phyloP scores from a whole-genome alignment of 257 asterid species.

The Coffea canephora region DNA sequence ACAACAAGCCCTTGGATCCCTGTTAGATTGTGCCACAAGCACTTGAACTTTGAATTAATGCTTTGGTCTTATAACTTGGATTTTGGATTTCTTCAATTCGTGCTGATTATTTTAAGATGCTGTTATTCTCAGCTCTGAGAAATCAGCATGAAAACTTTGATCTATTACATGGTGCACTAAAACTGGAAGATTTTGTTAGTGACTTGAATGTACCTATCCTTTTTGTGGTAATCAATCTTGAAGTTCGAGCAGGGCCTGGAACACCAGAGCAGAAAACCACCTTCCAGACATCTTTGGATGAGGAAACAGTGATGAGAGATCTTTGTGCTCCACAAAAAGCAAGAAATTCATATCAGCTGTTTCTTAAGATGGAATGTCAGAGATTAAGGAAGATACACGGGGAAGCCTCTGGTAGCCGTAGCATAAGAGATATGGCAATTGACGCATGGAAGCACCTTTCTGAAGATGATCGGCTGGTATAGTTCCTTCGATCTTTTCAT shows the following conservation, averaged over 20 bases:
- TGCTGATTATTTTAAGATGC: conserved; percentile 2
- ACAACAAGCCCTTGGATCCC: background rate
- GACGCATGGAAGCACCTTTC: conserved; percentile 55
- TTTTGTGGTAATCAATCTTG: background rate
- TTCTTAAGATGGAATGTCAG: conserved; percentile 50
- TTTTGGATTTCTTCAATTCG: background rate
- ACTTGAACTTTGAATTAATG: background rate
- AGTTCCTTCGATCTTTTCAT: background rate
- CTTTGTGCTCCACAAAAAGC: conserved; percentile 43
- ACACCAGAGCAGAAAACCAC: conserved; percentile 23
- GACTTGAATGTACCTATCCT: background rate
- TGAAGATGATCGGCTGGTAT: conserved; percentile 52
- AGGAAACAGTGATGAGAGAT: conserved; percentile 26
- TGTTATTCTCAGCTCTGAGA: background rate
- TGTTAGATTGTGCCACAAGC: background rate
- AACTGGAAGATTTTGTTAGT: background rate
- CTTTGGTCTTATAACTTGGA: background rate
- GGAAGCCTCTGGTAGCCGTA: conserved; percentile 28
- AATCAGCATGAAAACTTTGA: background rate
- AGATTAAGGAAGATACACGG: conserved; percentile 44
- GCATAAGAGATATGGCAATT: conserved; percentile 44
- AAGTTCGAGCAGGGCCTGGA: conserved; percentile 35
- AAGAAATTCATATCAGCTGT: conserved; percentile 59
- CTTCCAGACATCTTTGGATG: conserved; percentile 10
- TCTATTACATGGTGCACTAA: background rate